Evolutionary conservation across 108 stramenopile genomes (phyloP).

Genomic region (Skeletonema menzelii): DNA sequence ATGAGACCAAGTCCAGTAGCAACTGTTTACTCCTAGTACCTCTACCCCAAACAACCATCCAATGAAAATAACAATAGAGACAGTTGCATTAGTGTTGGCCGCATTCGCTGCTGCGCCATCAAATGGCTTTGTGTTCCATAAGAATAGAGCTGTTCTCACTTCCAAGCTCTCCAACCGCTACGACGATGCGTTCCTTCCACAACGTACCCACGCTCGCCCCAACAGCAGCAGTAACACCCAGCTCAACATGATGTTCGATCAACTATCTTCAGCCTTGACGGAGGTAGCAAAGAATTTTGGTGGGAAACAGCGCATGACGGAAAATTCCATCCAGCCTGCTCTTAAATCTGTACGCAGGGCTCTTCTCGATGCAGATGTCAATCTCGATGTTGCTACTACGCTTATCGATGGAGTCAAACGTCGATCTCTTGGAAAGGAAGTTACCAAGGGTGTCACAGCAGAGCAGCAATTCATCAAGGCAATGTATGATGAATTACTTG

Average conservation of each 20-base stretch:
- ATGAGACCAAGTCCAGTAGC: constrained; percentile 29
- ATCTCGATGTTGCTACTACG: constrained; percentile 86
- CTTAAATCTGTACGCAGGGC: constrained; percentile 87
- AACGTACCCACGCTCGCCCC: neutral
- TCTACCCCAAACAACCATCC: neutral
- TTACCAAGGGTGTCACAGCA: constrained; percentile 86
- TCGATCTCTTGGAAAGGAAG: constrained; percentile 82
- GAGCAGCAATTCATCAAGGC: constrained; percentile 94
- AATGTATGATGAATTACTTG: constrained; percentile 94
- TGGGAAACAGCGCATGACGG: constrained; percentile 80
- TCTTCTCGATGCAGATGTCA: constrained; percentile 90
- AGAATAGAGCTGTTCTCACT: neutral
- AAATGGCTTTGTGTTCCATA: neutral
- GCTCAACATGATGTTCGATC: constrained; percentile 89
- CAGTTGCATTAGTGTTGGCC: neutral
- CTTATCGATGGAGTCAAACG: constrained; percentile 89
- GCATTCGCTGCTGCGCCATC: neutral
- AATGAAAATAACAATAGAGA: neutral
- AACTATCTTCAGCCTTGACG: constrained; percentile 73
- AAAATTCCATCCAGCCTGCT: constrained; percentile 74
- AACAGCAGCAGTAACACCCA: constrained; percentile 9
- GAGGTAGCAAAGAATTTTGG: constrained; percentile 71
- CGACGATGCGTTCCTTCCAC: neutral
- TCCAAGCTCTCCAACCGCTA: neutral
- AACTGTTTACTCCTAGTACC: too few relatives aligned